phyloP scores from a whole-genome alignment of 148 eudicot species.

The Rhododendron griersonianum region DNA sequence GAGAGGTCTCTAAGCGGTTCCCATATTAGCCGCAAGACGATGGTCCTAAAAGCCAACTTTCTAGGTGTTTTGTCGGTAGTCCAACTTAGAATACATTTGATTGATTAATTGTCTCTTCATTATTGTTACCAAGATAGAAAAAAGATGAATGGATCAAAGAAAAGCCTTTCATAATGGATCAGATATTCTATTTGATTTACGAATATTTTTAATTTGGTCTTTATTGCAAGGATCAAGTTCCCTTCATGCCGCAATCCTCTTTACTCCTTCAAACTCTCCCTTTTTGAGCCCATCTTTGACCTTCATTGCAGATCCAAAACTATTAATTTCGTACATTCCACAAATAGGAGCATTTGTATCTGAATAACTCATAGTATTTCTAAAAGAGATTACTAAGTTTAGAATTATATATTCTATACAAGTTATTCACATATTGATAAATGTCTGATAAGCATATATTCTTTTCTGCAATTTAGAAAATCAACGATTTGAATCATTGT shows the following conservation, averaged over 20 bases:
- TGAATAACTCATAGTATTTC: neutral
- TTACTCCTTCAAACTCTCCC: neutral
- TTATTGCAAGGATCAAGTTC: neutral
- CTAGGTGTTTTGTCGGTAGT: neutral
- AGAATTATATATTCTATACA: neutral
- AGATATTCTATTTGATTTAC: neutral
- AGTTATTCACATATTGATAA: neutral
- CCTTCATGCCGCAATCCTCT: neutral
- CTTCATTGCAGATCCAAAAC: neutral
- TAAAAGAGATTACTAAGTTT: neutral
- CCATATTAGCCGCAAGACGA: neutral
- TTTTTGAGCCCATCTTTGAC: neutral
- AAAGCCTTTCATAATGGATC: neutral
- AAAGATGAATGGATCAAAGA: neutral
- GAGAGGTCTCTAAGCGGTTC: neutral
- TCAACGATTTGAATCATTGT: too few species aligned
- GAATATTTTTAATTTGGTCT: neutral
- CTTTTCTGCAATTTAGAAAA: neutral
- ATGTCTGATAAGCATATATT: too few species aligned
- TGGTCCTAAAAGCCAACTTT: neutral
- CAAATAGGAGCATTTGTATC: neutral
- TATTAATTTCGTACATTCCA: neutral
- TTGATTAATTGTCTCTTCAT: neutral
- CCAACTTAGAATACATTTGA: neutral
- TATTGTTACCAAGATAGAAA: neutral